Evolutionary conservation across 345 rosid genomes (phyloP).

Genomic region (Moricandia moricandioides): DNA sequence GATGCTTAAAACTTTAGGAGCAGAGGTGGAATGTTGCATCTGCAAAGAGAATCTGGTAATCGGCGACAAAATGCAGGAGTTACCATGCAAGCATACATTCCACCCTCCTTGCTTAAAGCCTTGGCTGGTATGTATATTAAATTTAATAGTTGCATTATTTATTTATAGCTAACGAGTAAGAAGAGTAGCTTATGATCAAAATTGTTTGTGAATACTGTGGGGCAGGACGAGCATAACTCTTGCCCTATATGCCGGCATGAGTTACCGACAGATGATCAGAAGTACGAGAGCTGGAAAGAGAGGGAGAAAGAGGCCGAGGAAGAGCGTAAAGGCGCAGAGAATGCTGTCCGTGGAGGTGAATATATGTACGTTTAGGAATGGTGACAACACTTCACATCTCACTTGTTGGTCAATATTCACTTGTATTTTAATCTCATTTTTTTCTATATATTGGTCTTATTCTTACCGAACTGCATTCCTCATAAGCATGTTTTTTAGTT

Average conservation of each 20-base stretch:
- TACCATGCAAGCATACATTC: constrained; percentile 89
- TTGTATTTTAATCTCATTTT: background rate
- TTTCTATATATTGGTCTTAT: background rate
- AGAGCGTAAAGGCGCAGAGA: constrained; percentile 88
- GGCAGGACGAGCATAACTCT: constrained; percentile 92
- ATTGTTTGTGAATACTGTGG: background rate
- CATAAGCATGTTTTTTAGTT: background rate
- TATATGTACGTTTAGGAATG: constrained; percentile 69
- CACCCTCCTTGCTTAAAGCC: constrained; percentile 98
- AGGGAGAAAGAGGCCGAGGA: constrained; percentile 84
- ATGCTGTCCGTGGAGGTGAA: constrained; percentile 91
- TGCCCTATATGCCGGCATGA: constrained; percentile 95
- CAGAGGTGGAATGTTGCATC: constrained; percentile 82
- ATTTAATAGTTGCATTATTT: background rate
- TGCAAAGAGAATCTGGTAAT: constrained; percentile 76
- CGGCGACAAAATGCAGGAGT: constrained; percentile 85
- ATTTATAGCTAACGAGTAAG: background rate
- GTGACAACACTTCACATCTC: background rate
- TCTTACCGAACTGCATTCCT: background rate
- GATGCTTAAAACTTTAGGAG: constrained; percentile 56
- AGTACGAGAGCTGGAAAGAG: constrained; percentile 93
- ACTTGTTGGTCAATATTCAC: background rate
- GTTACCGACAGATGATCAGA: constrained; percentile 83
- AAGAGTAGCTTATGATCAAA: background rate
- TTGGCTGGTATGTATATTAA: constrained; percentile 69